Conservation (phyloP, 2,329 filamentous ascomycete species). For the Colletotrichum sojae region DNA sequence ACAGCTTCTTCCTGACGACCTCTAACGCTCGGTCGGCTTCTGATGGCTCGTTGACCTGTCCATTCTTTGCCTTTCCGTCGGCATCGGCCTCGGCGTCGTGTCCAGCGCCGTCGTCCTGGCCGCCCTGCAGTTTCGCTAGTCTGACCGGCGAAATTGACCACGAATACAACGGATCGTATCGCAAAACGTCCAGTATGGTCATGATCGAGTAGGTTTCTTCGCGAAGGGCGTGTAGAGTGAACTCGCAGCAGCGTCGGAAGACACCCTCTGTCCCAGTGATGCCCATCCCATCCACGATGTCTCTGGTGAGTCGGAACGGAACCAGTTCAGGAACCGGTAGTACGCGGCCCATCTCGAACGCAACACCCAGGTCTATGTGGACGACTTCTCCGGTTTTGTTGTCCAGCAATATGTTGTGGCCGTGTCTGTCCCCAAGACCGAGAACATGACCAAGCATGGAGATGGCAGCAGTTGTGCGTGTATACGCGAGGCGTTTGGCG, state of each 20-base stretch:
- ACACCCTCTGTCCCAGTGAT: conserved; percentile 95
- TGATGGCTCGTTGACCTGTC: conserved; percentile 67
- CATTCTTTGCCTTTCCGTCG: conserved; percentile 58
- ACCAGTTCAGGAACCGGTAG: conserved; percentile 95
- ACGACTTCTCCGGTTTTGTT: conserved; percentile 92
- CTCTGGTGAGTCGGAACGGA: conserved; percentile 92
- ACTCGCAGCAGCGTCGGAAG: conserved; percentile 98
- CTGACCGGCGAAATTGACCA: conserved; percentile 88
- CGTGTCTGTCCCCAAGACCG: conserved; percentile 93
- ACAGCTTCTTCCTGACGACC: conserved; percentile 95
- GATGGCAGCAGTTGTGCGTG: conserved; percentile 91
- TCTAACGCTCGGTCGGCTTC: conserved; percentile 94
- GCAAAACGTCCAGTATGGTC: conserved; percentile 96
- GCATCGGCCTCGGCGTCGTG: conserved; percentile 53
- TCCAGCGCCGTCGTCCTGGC: conserved; percentile 61
- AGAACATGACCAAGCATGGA: conserved; percentile 95
- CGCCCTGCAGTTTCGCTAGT: conserved; percentile 75
- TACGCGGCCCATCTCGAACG: conserved; percentile 97
- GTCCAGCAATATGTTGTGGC: conserved; percentile 96
- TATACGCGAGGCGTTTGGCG: conserved; percentile 88
- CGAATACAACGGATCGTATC: conserved; percentile 97
- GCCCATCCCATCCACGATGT: conserved; percentile 97
- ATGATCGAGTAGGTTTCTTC: conserved; percentile 97
- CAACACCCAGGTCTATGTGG: conserved; percentile 96
- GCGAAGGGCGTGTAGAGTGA: conserved; percentile 94